A percentile compares a stretch with the other conserved stretches of the same genome.
Evolutionary conservation across 2,329 filamentous ascomycete species (phyloP).

Genomic region (Fusarium nelsonii): DNA sequence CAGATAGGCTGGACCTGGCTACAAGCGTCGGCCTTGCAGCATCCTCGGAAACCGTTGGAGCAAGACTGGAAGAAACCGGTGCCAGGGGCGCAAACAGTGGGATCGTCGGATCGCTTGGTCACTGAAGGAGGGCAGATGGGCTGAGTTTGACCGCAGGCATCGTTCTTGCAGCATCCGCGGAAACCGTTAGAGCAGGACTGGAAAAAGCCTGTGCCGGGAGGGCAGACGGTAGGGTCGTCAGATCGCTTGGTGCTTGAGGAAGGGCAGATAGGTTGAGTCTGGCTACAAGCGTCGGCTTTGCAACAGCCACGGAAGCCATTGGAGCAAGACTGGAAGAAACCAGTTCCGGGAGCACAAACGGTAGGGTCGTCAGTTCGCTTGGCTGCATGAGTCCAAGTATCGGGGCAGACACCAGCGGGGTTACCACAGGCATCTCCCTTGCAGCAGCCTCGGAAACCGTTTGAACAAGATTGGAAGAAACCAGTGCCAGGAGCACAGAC

Average conservation of each 20-base stretch:
- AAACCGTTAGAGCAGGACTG: slow-evolving; percentile 30
- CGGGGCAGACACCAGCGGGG: slow-evolving; percentile 15
- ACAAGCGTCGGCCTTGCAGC: slow-evolving; percentile 28
- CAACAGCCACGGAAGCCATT: slow-evolving; percentile 25
- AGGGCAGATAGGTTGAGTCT: slow-evolving; percentile 6
- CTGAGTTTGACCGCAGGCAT: slow-evolving; percentile 12
- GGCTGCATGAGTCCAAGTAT: neutral
- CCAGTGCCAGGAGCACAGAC: slow-evolving; percentile 10
- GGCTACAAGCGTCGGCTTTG: slow-evolving; percentile 19
- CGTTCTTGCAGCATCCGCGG: slow-evolving; percentile 32
- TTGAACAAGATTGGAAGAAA: slow-evolving; percentile 27
- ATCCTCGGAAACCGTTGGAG: slow-evolving; percentile 30
- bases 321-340: slow-evolving; percentile 16
- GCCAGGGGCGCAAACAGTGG: slow-evolving; percentile 17
- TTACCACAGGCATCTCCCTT: slow-evolving; percentile 26
- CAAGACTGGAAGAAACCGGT: slow-evolving; percentile 24
- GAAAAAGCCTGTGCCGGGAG: slow-evolving; percentile 25
- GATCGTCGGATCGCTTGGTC: slow-evolving; percentile 8
- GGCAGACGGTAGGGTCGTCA: neutral
- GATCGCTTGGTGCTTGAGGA: neutral
- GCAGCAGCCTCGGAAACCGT: slow-evolving; percentile 30
- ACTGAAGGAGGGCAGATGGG: slow-evolving; percentile 1
- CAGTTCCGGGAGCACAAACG: neutral
- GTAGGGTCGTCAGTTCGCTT: neutral
- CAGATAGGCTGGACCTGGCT: slow-evolving; percentile 1